Conservation (phyloP, 495 filamentous ascomycete species). For the Daldinia decipiens region DNA sequence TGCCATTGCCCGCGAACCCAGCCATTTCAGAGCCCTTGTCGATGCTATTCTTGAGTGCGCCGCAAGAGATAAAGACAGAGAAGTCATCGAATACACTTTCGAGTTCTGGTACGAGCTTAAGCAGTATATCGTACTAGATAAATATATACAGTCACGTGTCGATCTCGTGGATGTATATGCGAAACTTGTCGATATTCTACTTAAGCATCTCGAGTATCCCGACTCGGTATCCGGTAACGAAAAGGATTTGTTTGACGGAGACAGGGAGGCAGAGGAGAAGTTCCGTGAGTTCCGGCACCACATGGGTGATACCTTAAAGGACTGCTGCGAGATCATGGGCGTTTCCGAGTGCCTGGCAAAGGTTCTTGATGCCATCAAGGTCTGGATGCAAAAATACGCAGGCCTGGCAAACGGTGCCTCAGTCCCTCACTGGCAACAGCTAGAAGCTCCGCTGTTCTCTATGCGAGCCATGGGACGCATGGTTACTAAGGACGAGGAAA, state of each 20-base stretch:
- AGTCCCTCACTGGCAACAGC: conserved; percentile 97
- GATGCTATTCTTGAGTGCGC: conserved; percentile 91
- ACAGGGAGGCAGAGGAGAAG: conserved; percentile 95
- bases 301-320: conserved; percentile 98
- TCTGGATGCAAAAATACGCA: conserved; percentile 86
- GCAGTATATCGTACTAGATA: conserved; percentile 90
- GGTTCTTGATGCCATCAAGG: conserved; percentile 81
- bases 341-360: conserved; percentile 89
- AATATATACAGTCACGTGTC: conserved; percentile 82
- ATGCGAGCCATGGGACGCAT: conserved; percentile 97
- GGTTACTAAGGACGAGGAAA: conserved; percentile 88
- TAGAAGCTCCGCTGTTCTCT: conserved; percentile 94
- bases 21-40: conserved; percentile 84
- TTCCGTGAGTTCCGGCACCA: conserved; percentile 95
- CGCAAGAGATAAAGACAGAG: conserved; percentile 83
- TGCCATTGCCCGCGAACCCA: conserved; percentile 83
- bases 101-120: conserved; percentile 99
- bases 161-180: conserved; percentile 82
- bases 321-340: conserved; percentile 95
- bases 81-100: conserved; percentile 91
- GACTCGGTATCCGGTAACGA: conserved; percentile 76
- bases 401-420: conserved; percentile 72
- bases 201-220: conserved; percentile 91
- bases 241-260: conserved; percentile 90
- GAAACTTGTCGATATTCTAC: conserved; percentile 90